Evolutionary conservation across 2,329 filamentous ascomycete species (phyloP), one percentile per base, ranked within the genome.

Genomic region (Diaporthe humulicola): DNA sequence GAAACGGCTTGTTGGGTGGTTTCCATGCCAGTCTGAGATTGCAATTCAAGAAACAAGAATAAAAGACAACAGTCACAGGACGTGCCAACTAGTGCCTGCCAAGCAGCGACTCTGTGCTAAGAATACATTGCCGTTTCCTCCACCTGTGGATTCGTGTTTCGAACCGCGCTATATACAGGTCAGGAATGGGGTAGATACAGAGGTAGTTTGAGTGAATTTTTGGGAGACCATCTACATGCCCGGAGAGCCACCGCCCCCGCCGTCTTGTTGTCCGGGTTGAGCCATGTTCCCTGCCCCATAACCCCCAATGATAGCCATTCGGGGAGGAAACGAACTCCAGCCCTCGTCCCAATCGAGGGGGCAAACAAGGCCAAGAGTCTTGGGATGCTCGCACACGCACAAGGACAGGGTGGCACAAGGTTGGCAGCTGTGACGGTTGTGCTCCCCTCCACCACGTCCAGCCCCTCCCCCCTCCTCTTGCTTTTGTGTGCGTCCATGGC

Each of bases 351-450:
- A 22, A 50, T 50, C 61, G 30, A 36, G 61, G 28, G 61, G 28
- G 61, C 42, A 66, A 66, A 50, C 61, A 50, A 36, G 40, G 61
- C 61, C 61, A 66, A 66, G 61, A 66, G 40, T 36, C 42, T 66
- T 50, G 61, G 61, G 28, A 66, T 66, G 61, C 61, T 50, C 28
- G 19, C 28, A 33, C 58, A 45, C 28, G 19, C 28, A 33, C 58
- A 45, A 22, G 38, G 38, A 30, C 58, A 64, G 40, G 58, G 58
- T 17, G 19, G 38, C 58, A 45, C 30, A 25, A 15, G 22, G 12
- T 42, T 17, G 36, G 40, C 57, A 42, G 57, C 36, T 25, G 57
- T 60, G 5, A 60, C 57, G 22, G 33, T 28, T 25, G 57, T 42
- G 36, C 33, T 15, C 36, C 57, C n/a, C 28, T 15, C 58, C 58